Percentiles rank a stretch among this genome's conserved stretches.
phyloP scores from a whole-genome alignment of 179 eudicot genomes.

The Dionaea muscipula region DNA sequence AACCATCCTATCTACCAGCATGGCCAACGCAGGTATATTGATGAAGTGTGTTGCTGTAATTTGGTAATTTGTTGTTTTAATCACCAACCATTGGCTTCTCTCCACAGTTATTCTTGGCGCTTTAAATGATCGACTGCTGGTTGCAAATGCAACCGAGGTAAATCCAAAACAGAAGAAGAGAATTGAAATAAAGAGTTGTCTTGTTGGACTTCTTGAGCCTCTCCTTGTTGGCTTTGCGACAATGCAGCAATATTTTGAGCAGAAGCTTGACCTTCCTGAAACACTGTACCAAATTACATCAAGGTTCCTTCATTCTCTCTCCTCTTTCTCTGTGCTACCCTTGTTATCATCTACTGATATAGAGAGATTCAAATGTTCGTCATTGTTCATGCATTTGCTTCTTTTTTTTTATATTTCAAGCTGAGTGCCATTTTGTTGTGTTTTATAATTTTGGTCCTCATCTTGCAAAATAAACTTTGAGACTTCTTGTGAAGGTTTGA shows the following conservation, averaged over 20 bases:
- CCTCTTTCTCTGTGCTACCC: neutral
- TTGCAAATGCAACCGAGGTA: slow-evolving; percentile 75
- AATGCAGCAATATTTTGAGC: slow-evolving; percentile 89
- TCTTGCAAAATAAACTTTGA: slow-evolving; percentile 5
- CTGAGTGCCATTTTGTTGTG: neutral
- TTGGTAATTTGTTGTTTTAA: slow-evolving; percentile 3
- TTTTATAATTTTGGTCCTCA: neutral
- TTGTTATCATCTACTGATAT: neutral
- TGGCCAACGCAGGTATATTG: slow-evolving; percentile 76
- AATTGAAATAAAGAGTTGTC: slow-evolving; percentile 76
- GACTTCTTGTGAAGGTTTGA: slow-evolving; percentile 59
- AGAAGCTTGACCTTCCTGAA: slow-evolving; percentile 92
- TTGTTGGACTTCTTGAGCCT: slow-evolving; percentile 94
- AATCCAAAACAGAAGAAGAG: slow-evolving; percentile 86
- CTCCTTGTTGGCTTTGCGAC: slow-evolving; percentile 77
- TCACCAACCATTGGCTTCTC: neutral
- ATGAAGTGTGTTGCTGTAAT: slow-evolving; percentile 7
- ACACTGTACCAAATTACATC: slow-evolving; percentile 87
- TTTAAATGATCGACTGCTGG: slow-evolving; percentile 80
- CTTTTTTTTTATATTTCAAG: neutral
- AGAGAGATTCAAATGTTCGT: neutral
- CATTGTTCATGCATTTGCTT: neutral
- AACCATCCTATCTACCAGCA: slow-evolving; percentile 61
- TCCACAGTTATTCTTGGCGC: slow-evolving; percentile 85
- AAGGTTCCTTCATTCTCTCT: slow-evolving; percentile 30